Conservation (phyloP, 2,329 filamentous ascomycete genomes). For the Calcarisporium arbuscula region DNA sequence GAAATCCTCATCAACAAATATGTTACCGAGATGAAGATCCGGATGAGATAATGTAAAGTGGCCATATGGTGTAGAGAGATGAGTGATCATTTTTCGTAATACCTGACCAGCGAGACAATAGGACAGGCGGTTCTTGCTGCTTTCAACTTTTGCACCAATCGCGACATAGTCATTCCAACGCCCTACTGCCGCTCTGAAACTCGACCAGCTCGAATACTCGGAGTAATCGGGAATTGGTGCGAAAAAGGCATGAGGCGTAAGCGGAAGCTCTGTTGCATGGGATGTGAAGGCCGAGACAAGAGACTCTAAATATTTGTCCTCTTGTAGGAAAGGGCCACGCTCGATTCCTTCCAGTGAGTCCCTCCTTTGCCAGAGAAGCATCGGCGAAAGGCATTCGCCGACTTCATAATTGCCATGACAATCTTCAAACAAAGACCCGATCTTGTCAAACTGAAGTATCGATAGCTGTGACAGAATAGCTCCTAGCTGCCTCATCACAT, state of each 20-base stretch:
- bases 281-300: slow-evolving; percentile 13
- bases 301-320: slow-evolving; percentile 15
- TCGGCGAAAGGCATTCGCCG: slow-evolving; percentile 12
- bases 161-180: slow-evolving; percentile 12
- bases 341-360: slow-evolving; percentile 13
- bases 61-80: not conserved
- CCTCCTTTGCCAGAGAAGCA: slow-evolving; percentile 10
- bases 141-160: slow-evolving; percentile 16
- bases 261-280: slow-evolving; percentile 15
- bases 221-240: slow-evolving; percentile 16
- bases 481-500: slow-evolving; percentile 10
- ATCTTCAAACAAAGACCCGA: slow-evolving; percentile 11
- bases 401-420: slow-evolving; percentile 6
- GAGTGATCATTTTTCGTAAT: slow-evolving; percentile 15
- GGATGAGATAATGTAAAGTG: slow-evolving; percentile 14
- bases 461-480: slow-evolving; percentile 6
- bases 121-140: slow-evolving; percentile 15
- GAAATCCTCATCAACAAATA: slow-evolving; percentile 18
- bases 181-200: slow-evolving; percentile 7
- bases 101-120: slow-evolving; percentile 15
- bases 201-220: slow-evolving; percentile 13
- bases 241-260: slow-evolving; percentile 16
- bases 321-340: slow-evolving; percentile 16
- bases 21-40: slow-evolving; percentile 17
- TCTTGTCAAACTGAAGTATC: slow-evolving; percentile 9